These are phyloP conservation scores for Sugiyamaella boreocaroliniensis DNA, from an alignment of 805 yeast species.

Conservation along the genomic window DNA sequence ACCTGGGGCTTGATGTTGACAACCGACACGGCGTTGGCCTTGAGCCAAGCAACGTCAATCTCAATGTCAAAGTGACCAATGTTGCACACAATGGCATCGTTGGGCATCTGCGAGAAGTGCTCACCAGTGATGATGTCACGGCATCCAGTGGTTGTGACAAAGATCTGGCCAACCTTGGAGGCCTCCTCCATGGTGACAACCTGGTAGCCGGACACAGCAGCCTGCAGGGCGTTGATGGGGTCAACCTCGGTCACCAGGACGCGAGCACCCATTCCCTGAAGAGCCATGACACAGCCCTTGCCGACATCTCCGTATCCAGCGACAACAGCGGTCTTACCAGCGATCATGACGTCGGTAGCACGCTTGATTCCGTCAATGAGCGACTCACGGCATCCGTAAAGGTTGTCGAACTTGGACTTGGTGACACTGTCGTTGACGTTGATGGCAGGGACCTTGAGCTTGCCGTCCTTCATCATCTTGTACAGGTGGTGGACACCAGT, in stretches of 20 bases:
- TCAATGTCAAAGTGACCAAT: conserved; percentile 99
- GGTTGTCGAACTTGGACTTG: conserved; percentile 98
- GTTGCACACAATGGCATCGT: conserved; percentile 99
- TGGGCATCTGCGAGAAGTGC: conserved; percentile 91
- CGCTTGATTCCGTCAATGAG: conserved; percentile 98
- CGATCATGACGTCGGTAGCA: conserved; percentile 99
- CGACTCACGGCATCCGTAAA: conserved; percentile 99
- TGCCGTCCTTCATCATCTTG: conserved; percentile 85
- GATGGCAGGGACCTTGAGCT: conserved; percentile 96
- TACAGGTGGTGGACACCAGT: conserved; percentile 99
- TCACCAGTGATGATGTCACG: conserved; percentile 91
- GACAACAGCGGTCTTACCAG: conserved; percentile 98
- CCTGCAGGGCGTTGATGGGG: conserved; percentile 98
- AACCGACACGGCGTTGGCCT: conserved; percentile 85
- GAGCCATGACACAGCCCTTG: conserved; percentile 99
- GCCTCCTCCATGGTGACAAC: conserved; percentile 94
- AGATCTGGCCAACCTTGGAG: conserved; percentile 88
- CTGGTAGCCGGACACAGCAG: conserved; percentile 98
- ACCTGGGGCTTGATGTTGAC: conserved; percentile 99
- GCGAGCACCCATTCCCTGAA: conserved; percentile 98
- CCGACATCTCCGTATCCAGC: conserved; percentile 99
- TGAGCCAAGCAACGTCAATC: conserved; percentile 98
- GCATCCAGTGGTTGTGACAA: conserved; percentile 99
- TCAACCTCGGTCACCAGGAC: conserved; percentile 95
- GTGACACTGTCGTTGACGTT: conserved; percentile 98